Conservation (phyloP, 1,284 basidiomycete genomes). For the Kalmanozyma brasiliensis region DNA sequence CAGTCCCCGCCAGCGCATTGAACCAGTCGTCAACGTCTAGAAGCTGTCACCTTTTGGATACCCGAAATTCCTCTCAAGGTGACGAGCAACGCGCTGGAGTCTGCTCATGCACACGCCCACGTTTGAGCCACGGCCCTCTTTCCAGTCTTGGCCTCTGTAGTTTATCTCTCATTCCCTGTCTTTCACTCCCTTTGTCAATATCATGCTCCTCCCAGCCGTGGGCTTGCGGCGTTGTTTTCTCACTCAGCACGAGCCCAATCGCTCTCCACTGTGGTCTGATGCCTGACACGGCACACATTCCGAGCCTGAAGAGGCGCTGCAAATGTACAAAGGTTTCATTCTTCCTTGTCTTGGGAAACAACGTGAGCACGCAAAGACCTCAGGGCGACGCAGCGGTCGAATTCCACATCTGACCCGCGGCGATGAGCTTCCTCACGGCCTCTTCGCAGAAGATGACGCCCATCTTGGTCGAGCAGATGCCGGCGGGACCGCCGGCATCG, state of each 20-base stretch:
- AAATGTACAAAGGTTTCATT: too few relatives aligned
- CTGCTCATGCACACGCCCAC: constrained; percentile 9
- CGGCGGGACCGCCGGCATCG: constrained; percentile 46
- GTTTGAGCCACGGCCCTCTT: constrained; percentile 11
- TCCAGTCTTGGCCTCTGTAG: constrained; percentile 26
- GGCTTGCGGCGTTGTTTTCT: constrained; percentile 28
- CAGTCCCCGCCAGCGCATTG: constrained; percentile 3
- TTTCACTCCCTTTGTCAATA: constrained; percentile 28
- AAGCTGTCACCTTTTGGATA: constrained; percentile 25
- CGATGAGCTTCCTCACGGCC: constrained; percentile 51
- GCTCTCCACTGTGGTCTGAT: too few relatives aligned
- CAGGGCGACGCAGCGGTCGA: constrained; percentile 5
- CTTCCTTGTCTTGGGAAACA: background rate
- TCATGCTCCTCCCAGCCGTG: constrained; percentile 36
- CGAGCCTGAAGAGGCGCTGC: background rate
- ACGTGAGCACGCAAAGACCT: background rate
- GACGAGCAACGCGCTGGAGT: constrained; percentile 5
- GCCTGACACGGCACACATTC: too few relatives aligned
- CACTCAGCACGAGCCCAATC: too few relatives aligned
- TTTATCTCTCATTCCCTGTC: constrained; percentile 18
- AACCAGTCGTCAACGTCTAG: background rate
- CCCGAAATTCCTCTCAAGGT: constrained; percentile 20
- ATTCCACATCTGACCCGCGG: constrained; percentile 45
- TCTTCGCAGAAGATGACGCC: constrained; percentile 56
- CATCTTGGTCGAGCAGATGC: constrained; percentile 47